Conservation (phyloP, 2,329 filamentous ascomycete genomes). For the Penicillium vulpinum region DNA sequence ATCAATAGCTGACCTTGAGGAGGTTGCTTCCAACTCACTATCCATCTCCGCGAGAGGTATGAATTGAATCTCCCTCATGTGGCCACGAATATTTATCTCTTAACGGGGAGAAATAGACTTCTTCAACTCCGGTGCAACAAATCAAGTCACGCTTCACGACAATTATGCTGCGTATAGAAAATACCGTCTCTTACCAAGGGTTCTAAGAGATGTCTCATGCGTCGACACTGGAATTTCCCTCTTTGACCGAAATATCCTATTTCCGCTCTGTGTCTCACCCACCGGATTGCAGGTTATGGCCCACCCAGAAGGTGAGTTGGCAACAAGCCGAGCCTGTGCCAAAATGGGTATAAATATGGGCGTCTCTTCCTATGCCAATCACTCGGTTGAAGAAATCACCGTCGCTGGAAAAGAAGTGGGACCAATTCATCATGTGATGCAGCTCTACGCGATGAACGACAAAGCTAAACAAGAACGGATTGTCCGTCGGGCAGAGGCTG, state of each 20-base stretch:
- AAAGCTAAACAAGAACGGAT: constrained; percentile 27
- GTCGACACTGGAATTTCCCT: constrained; percentile 46
- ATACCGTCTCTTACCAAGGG: constrained; percentile 50
- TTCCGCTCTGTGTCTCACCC: constrained; percentile 57
- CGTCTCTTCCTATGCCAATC: constrained; percentile 50
- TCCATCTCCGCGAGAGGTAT: constrained; percentile 17
- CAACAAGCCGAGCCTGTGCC: constrained; percentile 51
- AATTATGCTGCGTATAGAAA: constrained; percentile 54
- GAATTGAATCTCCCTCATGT: not conserved
- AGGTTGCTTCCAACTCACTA: constrained; percentile 12
- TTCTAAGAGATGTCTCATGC: constrained; percentile 46
- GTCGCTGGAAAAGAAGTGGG: constrained; percentile 26
- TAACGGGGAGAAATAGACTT: constrained; percentile 45
- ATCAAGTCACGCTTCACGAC: constrained; percentile 44
- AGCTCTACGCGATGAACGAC: constrained; percentile 29
- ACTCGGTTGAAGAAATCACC: constrained; percentile 49
- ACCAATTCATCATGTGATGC: constrained; percentile 25
- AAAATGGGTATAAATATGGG: constrained; percentile 48
- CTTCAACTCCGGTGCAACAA: constrained; percentile 56
- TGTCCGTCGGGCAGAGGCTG: constrained; percentile 31
- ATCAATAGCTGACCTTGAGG: constrained; percentile 20
- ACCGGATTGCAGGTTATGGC: constrained; percentile 56
- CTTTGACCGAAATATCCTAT: constrained; percentile 43
- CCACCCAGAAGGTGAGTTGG: constrained; percentile 55
- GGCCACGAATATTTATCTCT: not conserved